phyloP scores from a whole-genome alignment of 2,329 filamentous ascomycete species.

The Lecanoromycetidae sp. region DNA sequence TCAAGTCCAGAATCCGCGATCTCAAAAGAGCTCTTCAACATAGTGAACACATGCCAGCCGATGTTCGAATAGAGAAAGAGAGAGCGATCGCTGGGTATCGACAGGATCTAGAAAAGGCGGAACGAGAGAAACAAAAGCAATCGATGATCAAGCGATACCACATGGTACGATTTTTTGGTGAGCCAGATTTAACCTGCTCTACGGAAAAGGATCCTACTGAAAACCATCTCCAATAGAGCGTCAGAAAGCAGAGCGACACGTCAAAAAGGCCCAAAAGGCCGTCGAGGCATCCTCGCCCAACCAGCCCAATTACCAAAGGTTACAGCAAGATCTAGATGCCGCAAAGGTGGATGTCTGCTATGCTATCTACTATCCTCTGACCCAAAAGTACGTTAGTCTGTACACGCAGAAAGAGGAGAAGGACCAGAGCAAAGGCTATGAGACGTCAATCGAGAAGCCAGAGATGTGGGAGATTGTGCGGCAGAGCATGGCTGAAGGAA shows the following conservation, averaged over 20 bases:
- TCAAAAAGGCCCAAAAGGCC: slow-evolving; percentile 29
- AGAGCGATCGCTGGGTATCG: slow-evolving; percentile 45
- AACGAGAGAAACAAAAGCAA: slow-evolving; percentile 37
- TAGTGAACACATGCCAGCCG: slow-evolving; percentile 39
- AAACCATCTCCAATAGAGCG: slow-evolving; percentile 6
- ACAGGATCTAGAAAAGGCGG: slow-evolving; percentile 41
- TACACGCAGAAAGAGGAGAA: slow-evolving; percentile 30
- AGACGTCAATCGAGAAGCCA: slow-evolving; percentile 25
- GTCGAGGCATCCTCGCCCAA: slow-evolving; percentile 28
- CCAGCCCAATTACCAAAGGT: slow-evolving; percentile 22
- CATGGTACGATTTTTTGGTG: slow-evolving; percentile 53
- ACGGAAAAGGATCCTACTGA: neutral
- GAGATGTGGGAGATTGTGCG: slow-evolving; percentile 35
- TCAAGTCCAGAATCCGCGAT: slow-evolving; percentile 38
- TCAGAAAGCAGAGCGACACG: slow-evolving; percentile 27
- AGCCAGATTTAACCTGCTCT: neutral
- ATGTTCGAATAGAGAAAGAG: slow-evolving; percentile 46
- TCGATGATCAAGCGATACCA: slow-evolving; percentile 51
- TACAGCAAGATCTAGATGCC: slow-evolving; percentile 32
- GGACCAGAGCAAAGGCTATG: slow-evolving; percentile 7
- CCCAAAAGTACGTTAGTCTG: slow-evolving; percentile 47
- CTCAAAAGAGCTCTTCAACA: slow-evolving; percentile 41
- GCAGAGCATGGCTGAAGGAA: slow-evolving; percentile 32
- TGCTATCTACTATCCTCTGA: slow-evolving; percentile 48
- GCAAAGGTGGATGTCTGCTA: slow-evolving; percentile 51